Conservation (phyloP, 2,329 filamentous ascomycete genomes). For the Sporothrix curviconia region DNA sequence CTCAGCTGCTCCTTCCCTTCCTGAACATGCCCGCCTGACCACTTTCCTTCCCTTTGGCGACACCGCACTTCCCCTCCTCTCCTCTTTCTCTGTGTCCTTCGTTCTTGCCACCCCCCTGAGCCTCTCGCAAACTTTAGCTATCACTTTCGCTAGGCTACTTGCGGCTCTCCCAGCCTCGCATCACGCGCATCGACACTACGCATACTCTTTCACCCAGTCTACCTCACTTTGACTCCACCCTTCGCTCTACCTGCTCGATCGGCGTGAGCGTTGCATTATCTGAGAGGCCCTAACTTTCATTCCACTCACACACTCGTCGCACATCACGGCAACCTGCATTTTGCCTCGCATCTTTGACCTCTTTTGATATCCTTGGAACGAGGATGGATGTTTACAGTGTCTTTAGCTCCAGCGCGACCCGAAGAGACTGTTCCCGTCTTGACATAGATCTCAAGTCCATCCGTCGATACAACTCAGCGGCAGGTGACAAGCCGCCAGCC, state of each 20-base stretch:
- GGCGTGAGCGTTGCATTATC: not conserved
- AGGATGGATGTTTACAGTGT: constrained; percentile 48
- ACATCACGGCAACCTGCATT: not conserved
- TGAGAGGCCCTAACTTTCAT: not conserved
- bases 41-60: not conserved
- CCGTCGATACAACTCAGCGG: constrained; percentile 27
- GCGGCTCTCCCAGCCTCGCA: not conserved
- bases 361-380: not conserved
- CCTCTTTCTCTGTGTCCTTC: not conserved
- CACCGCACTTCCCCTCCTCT: not conserved
- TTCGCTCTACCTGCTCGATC: not conserved
- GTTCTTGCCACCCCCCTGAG: not conserved
- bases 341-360: too few relatives aligned
- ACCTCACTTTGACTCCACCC: not conserved
- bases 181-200: not conserved
- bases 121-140: too few relatives aligned
- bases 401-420: constrained; percentile 39
- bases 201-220: not conserved
- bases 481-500: not conserved
- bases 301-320: not conserved
- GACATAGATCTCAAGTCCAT: constrained; percentile 43
- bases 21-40: not conserved
- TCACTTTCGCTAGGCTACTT: not conserved
- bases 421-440: constrained; percentile 39
- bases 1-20: not conserved